Conservation (phyloP, 306 rosid genomes). For the Sophora flavescens region DNA sequence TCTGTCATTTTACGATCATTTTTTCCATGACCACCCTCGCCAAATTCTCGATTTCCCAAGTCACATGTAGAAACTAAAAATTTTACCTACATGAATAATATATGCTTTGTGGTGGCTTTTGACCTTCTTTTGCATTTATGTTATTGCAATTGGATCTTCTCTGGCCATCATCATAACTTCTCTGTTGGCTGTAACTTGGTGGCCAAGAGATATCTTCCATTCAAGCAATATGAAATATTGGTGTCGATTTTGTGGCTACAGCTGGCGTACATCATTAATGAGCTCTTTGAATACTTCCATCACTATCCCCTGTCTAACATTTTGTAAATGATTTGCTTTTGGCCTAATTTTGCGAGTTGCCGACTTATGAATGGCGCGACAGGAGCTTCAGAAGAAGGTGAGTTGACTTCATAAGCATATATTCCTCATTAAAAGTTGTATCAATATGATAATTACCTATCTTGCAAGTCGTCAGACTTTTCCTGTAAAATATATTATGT, state of each 20-base stretch:
- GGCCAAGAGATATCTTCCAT: conserved; percentile 24
- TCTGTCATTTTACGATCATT: neutral
- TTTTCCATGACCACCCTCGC: neutral
- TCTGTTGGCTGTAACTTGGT: neutral
- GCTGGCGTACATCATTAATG: neutral
- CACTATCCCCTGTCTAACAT: neutral
- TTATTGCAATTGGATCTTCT: neutral
- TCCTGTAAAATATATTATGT: neutral
- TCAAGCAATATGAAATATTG: neutral
- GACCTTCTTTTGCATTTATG: neutral
- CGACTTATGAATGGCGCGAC: conserved; percentile 88
- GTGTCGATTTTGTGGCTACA: too few relatives aligned
- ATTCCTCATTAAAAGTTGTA: neutral
- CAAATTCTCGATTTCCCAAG: neutral
- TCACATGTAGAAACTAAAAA: neutral
- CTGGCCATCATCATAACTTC: neutral
- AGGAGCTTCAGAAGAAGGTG: conserved; percentile 71
- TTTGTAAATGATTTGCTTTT: conserved; percentile 28
- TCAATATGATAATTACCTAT: conserved; percentile 11
- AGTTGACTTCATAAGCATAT: conserved; percentile 8
- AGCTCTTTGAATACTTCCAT: neutral
- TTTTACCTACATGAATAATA: neutral
- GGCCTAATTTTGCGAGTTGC: conserved; percentile 47
- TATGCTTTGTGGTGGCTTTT: neutral
- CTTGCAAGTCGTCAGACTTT: conserved; percentile 17